Conservation (phyloP, 2,329 filamentous ascomycete genomes). For the Cladophialophora carrionii region DNA sequence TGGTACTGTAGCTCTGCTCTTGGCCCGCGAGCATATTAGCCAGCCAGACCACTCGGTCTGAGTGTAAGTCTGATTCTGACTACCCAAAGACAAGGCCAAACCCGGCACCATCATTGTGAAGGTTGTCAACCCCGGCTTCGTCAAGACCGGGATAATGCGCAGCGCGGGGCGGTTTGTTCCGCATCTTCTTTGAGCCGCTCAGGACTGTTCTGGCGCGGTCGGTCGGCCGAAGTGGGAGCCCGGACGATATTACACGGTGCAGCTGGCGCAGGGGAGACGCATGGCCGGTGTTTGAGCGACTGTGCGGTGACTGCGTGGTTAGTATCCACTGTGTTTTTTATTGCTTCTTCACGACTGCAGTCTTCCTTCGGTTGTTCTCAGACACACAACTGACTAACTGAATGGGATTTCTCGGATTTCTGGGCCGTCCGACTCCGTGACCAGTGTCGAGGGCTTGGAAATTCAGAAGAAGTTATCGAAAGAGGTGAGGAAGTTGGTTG, state of each 20-base stretch:
- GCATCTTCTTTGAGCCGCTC: not conserved
- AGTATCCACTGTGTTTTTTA: not conserved
- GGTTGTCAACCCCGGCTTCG: slow-evolving; percentile 15
- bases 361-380: not conserved
- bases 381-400: not conserved
- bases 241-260: slow-evolving; percentile 5
- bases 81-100: too few species aligned
- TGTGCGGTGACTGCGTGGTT: not conserved
- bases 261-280: not conserved
- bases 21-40: slow-evolving; percentile 22
- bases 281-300: slow-evolving; percentile 1
- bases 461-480: not conserved
- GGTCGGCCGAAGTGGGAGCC: slow-evolving; percentile 3
- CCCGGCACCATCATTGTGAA: slow-evolving; percentile 5
- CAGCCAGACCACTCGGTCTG: slow-evolving; percentile 6
- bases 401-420: not conserved
- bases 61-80: too few species aligned
- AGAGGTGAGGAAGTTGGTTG: not conserved
- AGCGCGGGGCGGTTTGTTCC: not conserved
- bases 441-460: not conserved
- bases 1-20: slow-evolving; percentile 23
- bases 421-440: not conserved
- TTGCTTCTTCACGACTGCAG: too few species aligned
- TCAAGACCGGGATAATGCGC: slow-evolving; percentile 12
- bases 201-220: slow-evolving; percentile 4